phyloP scores from a whole-genome alignment of 352 stramenopile genomes.

The Globisporangium radiosum region DNA sequence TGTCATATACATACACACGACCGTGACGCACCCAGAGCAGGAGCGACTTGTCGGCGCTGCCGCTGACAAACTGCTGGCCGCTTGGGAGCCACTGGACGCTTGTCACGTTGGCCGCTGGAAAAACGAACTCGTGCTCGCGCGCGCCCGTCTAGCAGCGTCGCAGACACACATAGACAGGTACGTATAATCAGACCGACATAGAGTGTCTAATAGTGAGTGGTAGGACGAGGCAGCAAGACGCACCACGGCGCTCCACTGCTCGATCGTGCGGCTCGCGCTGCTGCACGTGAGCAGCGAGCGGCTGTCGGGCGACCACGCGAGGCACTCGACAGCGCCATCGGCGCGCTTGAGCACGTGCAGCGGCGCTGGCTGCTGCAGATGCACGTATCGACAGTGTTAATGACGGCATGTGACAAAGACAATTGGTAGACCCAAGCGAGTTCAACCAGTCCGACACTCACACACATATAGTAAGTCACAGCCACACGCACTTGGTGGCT shows the following conservation, averaged over 20 bases:
- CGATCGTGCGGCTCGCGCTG: slow-evolving; percentile 45
- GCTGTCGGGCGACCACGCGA: slow-evolving; percentile 68
- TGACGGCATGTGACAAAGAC: not conserved
- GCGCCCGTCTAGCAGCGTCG: slow-evolving; percentile 28
- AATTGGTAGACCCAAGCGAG: not conserved
- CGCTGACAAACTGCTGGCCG: slow-evolving; percentile 58
- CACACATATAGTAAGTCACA: not conserved
- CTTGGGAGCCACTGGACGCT: slow-evolving; percentile 51
- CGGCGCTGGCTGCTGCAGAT: slow-evolving; percentile 16
- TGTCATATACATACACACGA: not conserved
- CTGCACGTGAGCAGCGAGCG: slow-evolving; percentile 45
- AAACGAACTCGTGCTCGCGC: slow-evolving; percentile 45
- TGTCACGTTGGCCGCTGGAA: slow-evolving; percentile 42
- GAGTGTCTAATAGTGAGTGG: not conserved
- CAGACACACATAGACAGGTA: too few relatives aligned
- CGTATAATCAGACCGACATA: not conserved
- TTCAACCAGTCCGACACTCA: not conserved
- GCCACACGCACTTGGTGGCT: not conserved
- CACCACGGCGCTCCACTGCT: slow-evolving; percentile 60
- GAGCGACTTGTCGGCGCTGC: slow-evolving; percentile 66
- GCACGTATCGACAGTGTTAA: too few relatives aligned
- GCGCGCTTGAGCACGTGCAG: slow-evolving; percentile 38
- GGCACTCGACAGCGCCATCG: slow-evolving; percentile 40
- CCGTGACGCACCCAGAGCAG: slow-evolving; percentile 55
- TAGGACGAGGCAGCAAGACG: not conserved